A percentile compares a stretch with the other conserved stretches of the same genome.
Conservation (phyloP, 352 stramenopile species). For the Pythium rhizo-oryzae region DNA sequence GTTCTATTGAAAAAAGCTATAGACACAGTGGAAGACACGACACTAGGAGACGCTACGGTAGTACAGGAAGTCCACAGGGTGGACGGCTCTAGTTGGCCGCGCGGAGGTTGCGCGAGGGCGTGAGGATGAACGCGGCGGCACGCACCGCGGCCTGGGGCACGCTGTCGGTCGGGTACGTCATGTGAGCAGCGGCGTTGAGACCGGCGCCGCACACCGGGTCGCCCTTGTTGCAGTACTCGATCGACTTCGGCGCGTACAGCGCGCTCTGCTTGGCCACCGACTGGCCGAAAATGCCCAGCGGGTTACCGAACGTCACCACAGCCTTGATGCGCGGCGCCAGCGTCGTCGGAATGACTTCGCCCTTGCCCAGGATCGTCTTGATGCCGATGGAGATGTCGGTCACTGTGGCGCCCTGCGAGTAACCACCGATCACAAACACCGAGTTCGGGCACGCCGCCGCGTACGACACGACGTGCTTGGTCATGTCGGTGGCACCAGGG, state of each 20-base stretch:
- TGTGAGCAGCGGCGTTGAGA: slow-evolving; percentile 7
- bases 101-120: too few relatives aligned
- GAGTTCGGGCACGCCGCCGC: slow-evolving; percentile 33
- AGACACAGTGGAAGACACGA: too few relatives aligned
- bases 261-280: slow-evolving; percentile 5
- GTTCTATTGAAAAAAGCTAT: too few relatives aligned
- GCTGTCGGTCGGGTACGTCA: slow-evolving; percentile 19
- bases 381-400: slow-evolving; percentile 36
- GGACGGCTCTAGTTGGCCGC: too few relatives aligned
- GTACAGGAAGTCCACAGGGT: too few relatives aligned
- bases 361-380: slow-evolving; percentile 26
- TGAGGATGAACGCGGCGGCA: too few relatives aligned
- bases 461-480: slow-evolving; percentile 33
- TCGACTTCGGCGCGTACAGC: slow-evolving; percentile 13
- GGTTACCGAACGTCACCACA: slow-evolving; percentile 34
- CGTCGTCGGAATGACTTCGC: slow-evolving; percentile 24
- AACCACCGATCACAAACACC: slow-evolving; percentile 10
- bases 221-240: slow-evolving; percentile 18
- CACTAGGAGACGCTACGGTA: too few relatives aligned
- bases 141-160: slow-evolving; percentile 4
- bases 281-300: too few relatives aligned
- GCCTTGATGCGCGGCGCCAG: slow-evolving; percentile 34
- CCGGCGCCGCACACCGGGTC: slow-evolving; percentile 21
- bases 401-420: slow-evolving; percentile 27
- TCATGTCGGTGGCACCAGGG: slow-evolving; percentile 36